Evolutionary conservation across 768 basidiomycete species (phyloP), one percentile per base, ranked within the genome.

Genomic region (Suillus sp.): DNA sequence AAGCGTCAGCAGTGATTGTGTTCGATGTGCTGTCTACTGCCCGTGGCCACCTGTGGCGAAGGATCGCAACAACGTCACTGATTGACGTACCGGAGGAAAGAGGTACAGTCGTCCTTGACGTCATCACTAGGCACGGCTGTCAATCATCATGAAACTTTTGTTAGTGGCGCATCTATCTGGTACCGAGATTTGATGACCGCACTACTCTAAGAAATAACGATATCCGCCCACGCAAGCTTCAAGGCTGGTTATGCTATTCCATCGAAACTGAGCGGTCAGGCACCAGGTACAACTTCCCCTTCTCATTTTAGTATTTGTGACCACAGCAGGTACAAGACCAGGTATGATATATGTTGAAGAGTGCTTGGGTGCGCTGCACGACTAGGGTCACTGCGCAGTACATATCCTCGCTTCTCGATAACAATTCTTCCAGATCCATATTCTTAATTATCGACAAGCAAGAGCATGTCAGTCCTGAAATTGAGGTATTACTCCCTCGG

Each of bases 401-500:
- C 42, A 42, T 10, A 25, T 14, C 25, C 22, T 13, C 22, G 25
- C 47, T 25, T 48, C 25, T 7, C 3, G 14, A 48, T 14, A 14
- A 13, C 47, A 14, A 25, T 27, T 48, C 47, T 25, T 48, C 14
- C 47, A 25, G 27, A 18, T 27, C 25, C 14, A 27, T 48, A 16
- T 50, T 9, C 25, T 50, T 27, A 18, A 4, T 30, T 18, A 27
- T 50, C 48, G 16, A 75, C 64, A 35, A 78, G 59, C n/a, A 83
- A 51, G 0, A 64, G 69, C 14, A 30, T 42, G 3, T 75, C 68
- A 5, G 81, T 79, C 54, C 47, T 64, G 13, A 73, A 62, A 18
- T 68, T 25, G 40, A 72, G 50, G 1, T 83, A 4, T 80, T 32
- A 55, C 61, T 14, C 66, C 67, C 20, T 65, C 60, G n/a, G 61